These are phyloP conservation scores for Lotmaria passim DNA, from an alignment of 208 protist genomes.

Conservation along the genomic window DNA sequence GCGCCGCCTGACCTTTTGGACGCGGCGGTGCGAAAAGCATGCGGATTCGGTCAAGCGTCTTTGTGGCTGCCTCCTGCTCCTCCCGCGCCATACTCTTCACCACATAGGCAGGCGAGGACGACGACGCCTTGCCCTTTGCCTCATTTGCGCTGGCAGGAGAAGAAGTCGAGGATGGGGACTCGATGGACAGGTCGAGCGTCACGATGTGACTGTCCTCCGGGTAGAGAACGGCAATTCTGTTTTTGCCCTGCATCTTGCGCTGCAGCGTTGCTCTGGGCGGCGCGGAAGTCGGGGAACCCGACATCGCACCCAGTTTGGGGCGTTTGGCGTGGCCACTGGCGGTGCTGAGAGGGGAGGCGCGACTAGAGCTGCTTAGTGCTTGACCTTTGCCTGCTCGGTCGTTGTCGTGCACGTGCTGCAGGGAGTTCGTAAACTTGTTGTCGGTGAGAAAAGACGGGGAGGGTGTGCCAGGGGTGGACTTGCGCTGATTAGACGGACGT, in stretches of 20 bases:
- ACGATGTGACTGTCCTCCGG: constrained; percentile 36
- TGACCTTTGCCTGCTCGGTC: not conserved
- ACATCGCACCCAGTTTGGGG: not conserved
- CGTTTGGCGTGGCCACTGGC: not conserved
- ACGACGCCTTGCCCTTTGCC: not conserved
- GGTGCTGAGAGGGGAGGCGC: not conserved
- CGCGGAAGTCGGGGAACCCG: not conserved
- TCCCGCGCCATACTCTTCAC: constrained; percentile 82
- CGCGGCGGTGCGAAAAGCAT: constrained; percentile 61
- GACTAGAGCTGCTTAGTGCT: too few relatives aligned
- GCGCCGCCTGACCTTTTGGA: constrained; percentile 20
- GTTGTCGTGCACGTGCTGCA: not conserved
- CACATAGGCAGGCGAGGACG: constrained; percentile 5
- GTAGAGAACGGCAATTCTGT: constrained; percentile 45
- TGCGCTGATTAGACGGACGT: not conserved
- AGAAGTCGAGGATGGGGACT: not conserved
- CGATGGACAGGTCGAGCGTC: constrained; percentile 53
- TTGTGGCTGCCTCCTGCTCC: constrained; percentile 50
- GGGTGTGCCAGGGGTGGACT: not conserved
- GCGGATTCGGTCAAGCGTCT: constrained; percentile 81
- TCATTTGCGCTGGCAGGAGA: not conserved
- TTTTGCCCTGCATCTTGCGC: constrained; percentile 36
- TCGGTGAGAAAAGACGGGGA: not conserved
- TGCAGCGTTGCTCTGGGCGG: not conserved
- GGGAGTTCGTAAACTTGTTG: not conserved